Conservation (phyloP, 148 eudicot genomes). For the Spergularia bocconei region DNA sequence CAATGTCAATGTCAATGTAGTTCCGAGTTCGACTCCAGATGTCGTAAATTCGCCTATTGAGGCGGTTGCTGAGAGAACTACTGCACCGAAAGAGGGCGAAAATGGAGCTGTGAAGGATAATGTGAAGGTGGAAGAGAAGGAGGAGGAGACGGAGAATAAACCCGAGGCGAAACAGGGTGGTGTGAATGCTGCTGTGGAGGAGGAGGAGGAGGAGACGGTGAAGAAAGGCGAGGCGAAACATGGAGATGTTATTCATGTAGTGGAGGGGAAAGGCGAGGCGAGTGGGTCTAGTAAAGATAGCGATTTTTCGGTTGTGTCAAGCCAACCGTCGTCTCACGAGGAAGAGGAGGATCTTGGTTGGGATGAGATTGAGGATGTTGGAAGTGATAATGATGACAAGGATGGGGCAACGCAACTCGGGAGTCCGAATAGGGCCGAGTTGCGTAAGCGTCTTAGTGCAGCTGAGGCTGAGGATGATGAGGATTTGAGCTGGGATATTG, state of each 20-base stretch:
- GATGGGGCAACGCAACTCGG: neutral
- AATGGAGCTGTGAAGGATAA: neutral
- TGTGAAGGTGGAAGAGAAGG: constrained; percentile 38
- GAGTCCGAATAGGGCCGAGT: constrained; percentile 42
- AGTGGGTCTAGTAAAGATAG: constrained; percentile 38
- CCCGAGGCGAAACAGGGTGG: constrained; percentile 24
- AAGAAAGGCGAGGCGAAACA: constrained; percentile 27
- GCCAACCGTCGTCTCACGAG: constrained; percentile 44
- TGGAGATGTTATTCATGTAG: constrained; percentile 11
- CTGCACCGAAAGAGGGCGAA: neutral
- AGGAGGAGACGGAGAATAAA: neutral
- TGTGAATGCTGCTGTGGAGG: constrained; percentile 58
- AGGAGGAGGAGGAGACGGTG: neutral
- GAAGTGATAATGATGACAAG: constrained; percentile 41
- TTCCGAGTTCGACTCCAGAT: too few species aligned
- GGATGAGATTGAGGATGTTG: constrained; percentile 91
- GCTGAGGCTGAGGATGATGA: constrained; percentile 43
- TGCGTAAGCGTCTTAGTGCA: constrained; percentile 43
- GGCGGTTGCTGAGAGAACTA: too few species aligned
- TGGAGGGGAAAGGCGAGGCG: constrained; percentile 16
- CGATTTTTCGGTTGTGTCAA: constrained; percentile 58
- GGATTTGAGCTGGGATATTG: constrained; percentile 50
- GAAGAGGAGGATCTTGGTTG: constrained; percentile 82
- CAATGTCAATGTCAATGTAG: too few species aligned
- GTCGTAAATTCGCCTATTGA: too few species aligned